phyloP scores from a whole-genome alignment of 768 basidiomycete species.

The Rhodosporidiobolus odoratus region DNA sequence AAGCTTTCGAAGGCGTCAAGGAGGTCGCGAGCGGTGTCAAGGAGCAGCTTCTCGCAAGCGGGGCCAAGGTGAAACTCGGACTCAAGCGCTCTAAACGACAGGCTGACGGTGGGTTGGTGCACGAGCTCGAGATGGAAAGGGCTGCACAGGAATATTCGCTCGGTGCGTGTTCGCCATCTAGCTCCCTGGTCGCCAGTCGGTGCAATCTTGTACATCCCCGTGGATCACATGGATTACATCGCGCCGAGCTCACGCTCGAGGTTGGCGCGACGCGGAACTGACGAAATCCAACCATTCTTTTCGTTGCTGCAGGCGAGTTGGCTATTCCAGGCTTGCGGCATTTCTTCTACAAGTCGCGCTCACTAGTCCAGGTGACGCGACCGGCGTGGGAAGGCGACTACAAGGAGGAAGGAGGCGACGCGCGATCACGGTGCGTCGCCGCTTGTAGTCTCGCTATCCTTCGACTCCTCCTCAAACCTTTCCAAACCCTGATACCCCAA shows the following conservation, averaged over 20 bases:
- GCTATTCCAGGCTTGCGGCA: constrained; percentile 87
- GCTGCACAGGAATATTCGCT: constrained; percentile 23
- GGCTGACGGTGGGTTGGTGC: constrained; percentile 15
- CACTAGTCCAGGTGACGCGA: constrained; percentile 79
- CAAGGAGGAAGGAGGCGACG: constrained; percentile 56
- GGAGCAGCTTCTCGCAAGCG: constrained; percentile 51
- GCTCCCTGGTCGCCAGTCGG: too few species aligned
- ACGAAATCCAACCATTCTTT: not conserved
- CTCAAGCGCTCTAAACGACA: not conserved
- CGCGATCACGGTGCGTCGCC: constrained; percentile 52
- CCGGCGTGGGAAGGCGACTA: constrained; percentile 86
- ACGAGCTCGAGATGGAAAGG: constrained; percentile 14
- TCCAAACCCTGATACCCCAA: not conserved
- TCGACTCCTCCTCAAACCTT: not conserved
- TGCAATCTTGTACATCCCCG: too few species aligned
- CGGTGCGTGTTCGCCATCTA: constrained; percentile 10
- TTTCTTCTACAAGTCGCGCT: constrained; percentile 87
- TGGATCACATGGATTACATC: too few species aligned
- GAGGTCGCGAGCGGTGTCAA: constrained; percentile 64
- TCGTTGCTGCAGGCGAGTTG: constrained; percentile 56
- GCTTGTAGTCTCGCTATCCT: not conserved
- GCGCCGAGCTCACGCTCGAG: too few species aligned
- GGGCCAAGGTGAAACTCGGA: not conserved
- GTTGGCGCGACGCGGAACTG: too few species aligned
- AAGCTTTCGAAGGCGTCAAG: constrained; percentile 72